Conservation (phyloP, 176 grass and related monocot species). For the Phyllostachys edulis region DNA sequence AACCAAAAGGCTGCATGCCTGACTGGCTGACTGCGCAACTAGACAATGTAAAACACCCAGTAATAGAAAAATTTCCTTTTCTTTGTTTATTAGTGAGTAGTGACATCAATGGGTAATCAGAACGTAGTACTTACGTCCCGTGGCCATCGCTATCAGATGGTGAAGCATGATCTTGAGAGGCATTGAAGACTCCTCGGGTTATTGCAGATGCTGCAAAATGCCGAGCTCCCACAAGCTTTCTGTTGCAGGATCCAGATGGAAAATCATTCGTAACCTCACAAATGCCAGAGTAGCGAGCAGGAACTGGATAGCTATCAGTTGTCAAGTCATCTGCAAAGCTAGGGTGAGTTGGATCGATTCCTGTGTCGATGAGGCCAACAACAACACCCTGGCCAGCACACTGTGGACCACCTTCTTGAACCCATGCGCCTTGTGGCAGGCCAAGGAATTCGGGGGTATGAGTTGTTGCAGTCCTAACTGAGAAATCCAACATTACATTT, state of each 20-base stretch:
- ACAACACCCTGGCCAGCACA: constrained; percentile 84
- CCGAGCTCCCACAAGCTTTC: constrained; percentile 91
- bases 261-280: constrained; percentile 97
- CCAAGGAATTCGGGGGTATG: constrained; percentile 95
- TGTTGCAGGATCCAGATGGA: constrained; percentile 95
- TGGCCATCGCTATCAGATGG: constrained; percentile 96
- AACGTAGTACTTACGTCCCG: constrained; percentile 70
- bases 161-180: constrained; percentile 83
- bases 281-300: constrained; percentile 76
- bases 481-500: constrained; percentile 85
- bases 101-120: not conserved
- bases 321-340: constrained; percentile 78
- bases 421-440: constrained; percentile 86
- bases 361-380: constrained; percentile 89
- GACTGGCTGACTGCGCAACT: not conserved
- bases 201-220: constrained; percentile 99
- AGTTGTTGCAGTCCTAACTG: constrained; percentile 88
- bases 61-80: not conserved
- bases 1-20: not conserved
- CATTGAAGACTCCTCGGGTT: constrained; percentile 88
- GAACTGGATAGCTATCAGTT: constrained; percentile 67
- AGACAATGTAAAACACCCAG: not conserved
- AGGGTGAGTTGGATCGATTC: constrained; percentile 87
- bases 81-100: not conserved
- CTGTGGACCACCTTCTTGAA: constrained; percentile 80